phyloP scores from a whole-genome alignment of 805 yeast genomes.

The Yarrowia bubula region DNA sequence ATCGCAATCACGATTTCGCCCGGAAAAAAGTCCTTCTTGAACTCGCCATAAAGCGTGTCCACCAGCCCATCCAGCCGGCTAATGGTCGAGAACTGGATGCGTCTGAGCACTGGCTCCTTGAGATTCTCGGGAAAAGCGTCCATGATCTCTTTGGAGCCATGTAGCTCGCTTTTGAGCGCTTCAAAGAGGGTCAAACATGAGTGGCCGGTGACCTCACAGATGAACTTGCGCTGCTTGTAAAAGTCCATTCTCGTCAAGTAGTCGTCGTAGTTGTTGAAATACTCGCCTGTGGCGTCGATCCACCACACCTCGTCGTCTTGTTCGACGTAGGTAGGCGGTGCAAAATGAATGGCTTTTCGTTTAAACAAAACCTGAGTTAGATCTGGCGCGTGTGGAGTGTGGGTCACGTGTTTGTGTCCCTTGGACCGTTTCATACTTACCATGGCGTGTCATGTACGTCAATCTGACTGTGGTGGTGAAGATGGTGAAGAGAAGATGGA shows the following conservation, averaged over 20 bases:
- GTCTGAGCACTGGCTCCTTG: conserved; percentile 86
- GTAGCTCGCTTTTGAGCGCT: conserved; percentile 69
- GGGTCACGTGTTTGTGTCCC: not conserved
- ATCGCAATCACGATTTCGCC: conserved; percentile 65
- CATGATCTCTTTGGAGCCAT: conserved; percentile 57
- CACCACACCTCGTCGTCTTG: conserved; percentile 65
- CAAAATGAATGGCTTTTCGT: conserved; percentile 37
- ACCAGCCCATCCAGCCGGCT: conserved; percentile 83
- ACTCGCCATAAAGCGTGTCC: conserved; percentile 75
- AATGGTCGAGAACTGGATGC: conserved; percentile 74
- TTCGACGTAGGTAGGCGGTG: conserved; percentile 33
- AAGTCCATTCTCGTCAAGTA: conserved; percentile 53
- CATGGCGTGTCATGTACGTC: conserved; percentile 20
- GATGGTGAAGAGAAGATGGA: not conserved
- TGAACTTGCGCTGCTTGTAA: conserved; percentile 60
- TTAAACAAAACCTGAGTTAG: conserved; percentile 41
- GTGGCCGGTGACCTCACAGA: conserved; percentile 94
- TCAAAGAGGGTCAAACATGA: conserved; percentile 88
- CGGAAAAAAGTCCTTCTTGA: conserved; percentile 83
- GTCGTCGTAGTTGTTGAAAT: conserved; percentile 75
- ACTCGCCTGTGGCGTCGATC: conserved; percentile 83
- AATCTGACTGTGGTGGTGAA: not conserved
- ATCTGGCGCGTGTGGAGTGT: not conserved
- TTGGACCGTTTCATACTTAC: not conserved
- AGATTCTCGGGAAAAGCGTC: conserved; percentile 84